These are phyloP conservation scores for Coniferiporia weirii DNA, from an alignment of 1,284 basidiomycete species.

Conservation along the genomic window DNA sequence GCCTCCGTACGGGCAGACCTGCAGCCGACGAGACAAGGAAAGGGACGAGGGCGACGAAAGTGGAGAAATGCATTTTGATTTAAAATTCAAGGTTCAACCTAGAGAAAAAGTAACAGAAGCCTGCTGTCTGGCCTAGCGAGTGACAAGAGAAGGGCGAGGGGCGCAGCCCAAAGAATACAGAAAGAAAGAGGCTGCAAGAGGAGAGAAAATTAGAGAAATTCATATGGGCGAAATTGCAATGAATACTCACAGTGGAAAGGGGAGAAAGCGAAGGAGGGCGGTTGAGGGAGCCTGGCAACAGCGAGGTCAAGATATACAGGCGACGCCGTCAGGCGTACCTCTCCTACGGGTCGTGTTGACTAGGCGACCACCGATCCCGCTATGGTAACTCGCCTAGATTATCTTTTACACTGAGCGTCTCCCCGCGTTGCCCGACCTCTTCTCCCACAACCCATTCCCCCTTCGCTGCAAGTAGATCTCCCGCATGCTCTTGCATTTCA, in stretches of 20 bases:
- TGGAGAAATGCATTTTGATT: constrained; percentile 46
- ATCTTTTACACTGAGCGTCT: not conserved
- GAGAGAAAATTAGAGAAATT: not conserved
- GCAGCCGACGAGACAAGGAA: constrained; percentile 42
- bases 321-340: constrained; percentile 9
- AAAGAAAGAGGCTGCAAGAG: constrained; percentile 22
- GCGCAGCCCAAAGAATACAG: constrained; percentile 56
- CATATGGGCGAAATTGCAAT: not conserved
- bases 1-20: constrained; percentile 37
- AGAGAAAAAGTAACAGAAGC: constrained; percentile 34
- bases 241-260: constrained; percentile 11
- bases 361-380: not conserved
- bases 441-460: not conserved
- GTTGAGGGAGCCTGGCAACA: not conserved
- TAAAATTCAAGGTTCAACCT: constrained; percentile 21
- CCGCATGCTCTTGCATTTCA: not conserved
- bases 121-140: constrained; percentile 39
- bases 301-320: not conserved
- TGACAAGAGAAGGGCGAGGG: constrained; percentile 40
- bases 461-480: not conserved
- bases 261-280: constrained; percentile 12
- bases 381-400: constrained; percentile 4
- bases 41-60: constrained; percentile 39
- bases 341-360: constrained; percentile 8
- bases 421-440: constrained; percentile 10